phyloP scores from a whole-genome alignment of 768 basidiomycete genomes.

The Mycena kentingensis region DNA sequence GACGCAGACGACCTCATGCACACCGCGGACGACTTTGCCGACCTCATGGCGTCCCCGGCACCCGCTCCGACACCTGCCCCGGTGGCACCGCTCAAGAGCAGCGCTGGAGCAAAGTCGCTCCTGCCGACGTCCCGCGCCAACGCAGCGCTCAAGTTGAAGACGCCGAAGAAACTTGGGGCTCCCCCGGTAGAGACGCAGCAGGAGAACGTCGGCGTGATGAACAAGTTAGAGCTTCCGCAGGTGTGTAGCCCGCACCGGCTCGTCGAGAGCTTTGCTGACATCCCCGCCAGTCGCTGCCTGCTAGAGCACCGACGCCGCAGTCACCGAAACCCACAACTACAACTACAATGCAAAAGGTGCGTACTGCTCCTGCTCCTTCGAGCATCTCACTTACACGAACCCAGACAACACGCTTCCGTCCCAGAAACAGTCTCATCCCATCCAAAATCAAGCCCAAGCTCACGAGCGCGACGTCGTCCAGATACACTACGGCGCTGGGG shows the following conservation, averaged over 20 bases:
- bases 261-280: neutral
- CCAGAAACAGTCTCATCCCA: neutral
- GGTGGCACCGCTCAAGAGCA: neutral
- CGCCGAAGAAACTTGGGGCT: neutral
- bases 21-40: slow-evolving; percentile 47
- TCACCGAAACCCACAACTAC: no score
- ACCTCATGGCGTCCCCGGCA: slow-evolving; percentile 43
- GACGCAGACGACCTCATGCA: slow-evolving; percentile 54
- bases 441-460: neutral
- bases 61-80: slow-evolving; percentile 4
- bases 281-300: neutral
- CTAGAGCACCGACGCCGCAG: no score
- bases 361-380: neutral
- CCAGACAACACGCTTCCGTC: neutral
- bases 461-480: neutral
- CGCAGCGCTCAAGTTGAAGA: neutral
- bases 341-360: no score
- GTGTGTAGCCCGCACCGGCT: neutral
- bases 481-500: neutral
- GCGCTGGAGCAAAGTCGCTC: slow-evolving; percentile 10
- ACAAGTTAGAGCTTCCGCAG: neutral
- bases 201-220: neutral
- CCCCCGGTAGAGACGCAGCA: neutral
- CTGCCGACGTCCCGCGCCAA: slow-evolving; percentile 7
- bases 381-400: neutral